Percentiles rank a stretch among this genome's conserved stretches.
phyloP scores from a whole-genome alignment of 2,329 filamentous ascomycete genomes.

The Pseudocercospora cruenta region DNA sequence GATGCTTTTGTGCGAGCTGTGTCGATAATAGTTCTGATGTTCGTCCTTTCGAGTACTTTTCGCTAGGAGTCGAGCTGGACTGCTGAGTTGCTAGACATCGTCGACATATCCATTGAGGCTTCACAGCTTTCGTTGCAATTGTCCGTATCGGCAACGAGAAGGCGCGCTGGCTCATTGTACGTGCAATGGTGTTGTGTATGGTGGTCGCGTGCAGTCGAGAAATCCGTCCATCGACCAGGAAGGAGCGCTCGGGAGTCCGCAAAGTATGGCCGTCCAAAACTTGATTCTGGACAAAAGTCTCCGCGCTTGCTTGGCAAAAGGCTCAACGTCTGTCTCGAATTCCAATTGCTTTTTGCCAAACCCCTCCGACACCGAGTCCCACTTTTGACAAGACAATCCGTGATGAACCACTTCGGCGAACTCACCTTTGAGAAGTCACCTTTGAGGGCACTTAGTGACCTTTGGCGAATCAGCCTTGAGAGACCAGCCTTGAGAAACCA shows the following conservation, averaged over 20 bases:
- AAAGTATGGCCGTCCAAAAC: too few species aligned
- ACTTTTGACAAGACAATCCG: too few species aligned
- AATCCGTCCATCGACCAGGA: constrained; percentile 4
- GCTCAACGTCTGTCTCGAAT: too few species aligned
- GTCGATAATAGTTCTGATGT: constrained; percentile 13
- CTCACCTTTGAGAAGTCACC: too few species aligned
- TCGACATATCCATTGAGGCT: constrained; percentile 36
- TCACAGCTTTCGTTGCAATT: constrained; percentile 21
- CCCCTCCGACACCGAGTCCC: too few species aligned
- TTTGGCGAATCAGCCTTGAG: too few species aligned
- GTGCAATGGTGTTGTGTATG: constrained; percentile 11
- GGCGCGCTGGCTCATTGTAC: constrained; percentile 32
- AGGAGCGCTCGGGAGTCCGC: background rate
- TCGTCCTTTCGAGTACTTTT: constrained; percentile 12
- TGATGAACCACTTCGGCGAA: too few species aligned
- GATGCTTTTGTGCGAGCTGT: constrained; percentile 11
- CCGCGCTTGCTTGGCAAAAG: too few species aligned
- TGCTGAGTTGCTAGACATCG: constrained; percentile 38
- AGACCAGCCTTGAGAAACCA: too few species aligned
- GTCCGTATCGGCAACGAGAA: constrained; percentile 33
- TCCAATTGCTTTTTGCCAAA: too few species aligned
- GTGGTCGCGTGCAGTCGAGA: constrained; percentile 19
- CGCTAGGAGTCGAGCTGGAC: constrained; percentile 17
- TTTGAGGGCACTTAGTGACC: too few species aligned
- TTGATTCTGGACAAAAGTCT: too few species aligned